A percentile compares a stretch with the other conserved stretches of the same genome.
Evolutionary conservation across 495 filamentous ascomycete species (phyloP).

Genomic region (Thozetella sp.): DNA sequence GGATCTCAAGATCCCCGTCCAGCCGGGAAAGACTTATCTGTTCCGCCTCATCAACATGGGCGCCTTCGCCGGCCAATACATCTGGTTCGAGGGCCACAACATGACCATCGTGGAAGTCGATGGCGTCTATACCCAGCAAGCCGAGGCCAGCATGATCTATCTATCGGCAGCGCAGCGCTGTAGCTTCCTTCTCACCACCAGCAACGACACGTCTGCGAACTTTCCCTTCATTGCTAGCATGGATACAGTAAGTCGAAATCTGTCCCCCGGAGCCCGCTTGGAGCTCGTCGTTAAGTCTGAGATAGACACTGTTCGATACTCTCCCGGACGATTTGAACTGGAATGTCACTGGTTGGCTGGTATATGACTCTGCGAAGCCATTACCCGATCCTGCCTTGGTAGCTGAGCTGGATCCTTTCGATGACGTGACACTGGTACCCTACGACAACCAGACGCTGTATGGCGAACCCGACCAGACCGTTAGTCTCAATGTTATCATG

Average conservation of each 20-base stretch:
- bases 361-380: constrained; percentile 64
- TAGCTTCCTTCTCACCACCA: constrained; percentile 67
- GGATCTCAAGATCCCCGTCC: constrained; percentile 47
- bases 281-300: too few species aligned
- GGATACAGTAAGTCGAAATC: constrained; percentile 50
- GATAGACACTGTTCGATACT: constrained; percentile 68
- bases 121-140: constrained; percentile 59
- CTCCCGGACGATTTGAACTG: constrained; percentile 66
- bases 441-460: constrained; percentile 60
- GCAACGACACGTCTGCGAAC: constrained; percentile 63
- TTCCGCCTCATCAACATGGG: constrained; percentile 75
- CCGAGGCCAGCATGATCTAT: constrained; percentile 63
- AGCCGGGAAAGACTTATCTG: constrained; percentile 78
- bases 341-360: constrained; percentile 80
- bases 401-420: constrained; percentile 65
- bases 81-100: constrained; percentile 77
- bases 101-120: constrained; percentile 61
- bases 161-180: constrained; percentile 72
- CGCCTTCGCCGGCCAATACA: constrained; percentile 67
- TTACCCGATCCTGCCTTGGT: constrained; percentile 58
- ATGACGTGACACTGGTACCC: constrained; percentile 73
- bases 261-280: too few species aligned
- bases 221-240: constrained; percentile 67
- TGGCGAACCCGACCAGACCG: constrained; percentile 56
- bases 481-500: constrained; percentile 71